Base-by-base conservation (phyloP, 352 stramenopile genomes). In the Globisporangium irregulare region DNA sequence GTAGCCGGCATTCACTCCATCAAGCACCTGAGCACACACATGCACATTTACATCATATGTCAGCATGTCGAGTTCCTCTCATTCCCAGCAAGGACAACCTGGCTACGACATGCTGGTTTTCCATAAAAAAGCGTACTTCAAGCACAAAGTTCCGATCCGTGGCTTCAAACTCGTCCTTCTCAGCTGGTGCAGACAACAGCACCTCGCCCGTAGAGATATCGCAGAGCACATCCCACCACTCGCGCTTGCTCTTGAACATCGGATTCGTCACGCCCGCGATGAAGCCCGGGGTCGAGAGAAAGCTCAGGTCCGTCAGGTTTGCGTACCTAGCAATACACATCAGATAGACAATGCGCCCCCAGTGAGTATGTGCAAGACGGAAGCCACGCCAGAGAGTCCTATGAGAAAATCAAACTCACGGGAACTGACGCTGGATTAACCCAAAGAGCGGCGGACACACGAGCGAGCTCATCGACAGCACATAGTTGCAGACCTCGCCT, bases 191-290 rank as follows among this genome's bases (percentile, higher is more conserved):
- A 0, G 84, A 90, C 27, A 93, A 67, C 9, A 92, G 65, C 8
- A 94, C 80, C 69, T 94, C 86, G 7, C 89, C 87, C 5, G 72
- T 96, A 4, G 87, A 92, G 57, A 97, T 83, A 72, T 97, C 89
- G 50, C 87, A 95, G 25, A 97, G 72, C 24, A 97, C 81, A 67
- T 97, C 91, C 91, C 91, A 97, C 91, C 91, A 97, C 59, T 97
- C 90, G 24, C 80, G 79, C 69, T 95, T 94, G 61, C 85, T 89
- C 70, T 96, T 95, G 68, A 97, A 97, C 90, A 97, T 97, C 1
- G 91, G 91, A 62, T 97, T 97, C 20, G 90, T 97, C 64, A 97
- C 90, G 3, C 91, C 91, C 36, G 91, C 91, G 69, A 97, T 94
- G 75, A 86, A 97, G 1, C 90, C 90, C 0, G 88, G 87, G 20